Evolutionary conservation across 2,329 filamentous ascomycete species (phyloP).

Genomic region (Aspergillus tanneri): DNA sequence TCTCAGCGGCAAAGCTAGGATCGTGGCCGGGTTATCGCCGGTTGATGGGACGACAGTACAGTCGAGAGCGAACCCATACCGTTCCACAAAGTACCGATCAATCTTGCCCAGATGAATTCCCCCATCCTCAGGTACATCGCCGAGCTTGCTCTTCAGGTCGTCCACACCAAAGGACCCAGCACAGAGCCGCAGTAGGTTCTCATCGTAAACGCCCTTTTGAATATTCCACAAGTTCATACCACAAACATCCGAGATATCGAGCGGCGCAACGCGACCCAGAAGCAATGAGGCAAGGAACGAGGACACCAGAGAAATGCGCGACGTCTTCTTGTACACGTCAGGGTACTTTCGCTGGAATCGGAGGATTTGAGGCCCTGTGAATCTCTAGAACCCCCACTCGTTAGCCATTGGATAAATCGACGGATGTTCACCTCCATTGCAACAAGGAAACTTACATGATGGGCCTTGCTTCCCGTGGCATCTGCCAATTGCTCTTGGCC

Average conservation of each 20-base stretch:
- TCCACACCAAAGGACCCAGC: conserved; percentile 64
- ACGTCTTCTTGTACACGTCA: conserved; percentile 74
- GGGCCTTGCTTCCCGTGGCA: conserved; percentile 85
- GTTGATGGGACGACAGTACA: conserved; percentile 85
- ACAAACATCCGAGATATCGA: conserved; percentile 92
- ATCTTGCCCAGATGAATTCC: conserved; percentile 74
- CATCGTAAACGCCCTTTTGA: conserved; percentile 67
- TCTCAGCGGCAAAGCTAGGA: conserved; percentile 82
- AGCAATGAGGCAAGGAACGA: conserved; percentile 92
- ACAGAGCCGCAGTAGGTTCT: conserved; percentile 71
- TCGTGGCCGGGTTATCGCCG: conserved; percentile 93
- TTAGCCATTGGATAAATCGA: conserved; percentile 2
- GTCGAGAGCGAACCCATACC: conserved; percentile 72
- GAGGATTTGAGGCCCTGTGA: conserved; percentile 96
- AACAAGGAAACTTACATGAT: conserved; percentile 75
- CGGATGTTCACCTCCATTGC: neutral
- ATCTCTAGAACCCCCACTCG: conserved; percentile 58
- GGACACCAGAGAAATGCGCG: conserved; percentile 87
- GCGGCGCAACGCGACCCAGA: conserved; percentile 77
- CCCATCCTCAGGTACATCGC: conserved; percentile 75
- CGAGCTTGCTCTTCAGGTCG: conserved; percentile 74
- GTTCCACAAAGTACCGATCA: conserved; percentile 72
- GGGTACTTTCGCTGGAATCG: conserved; percentile 79
- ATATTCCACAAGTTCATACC: conserved; percentile 98
- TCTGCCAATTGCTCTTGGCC: conserved; percentile 67